Evolutionary conservation across 1,284 basidiomycete genomes (phyloP), one percentile per base, ranked within the genome.

Genomic region (Albatrellus sp.): DNA sequence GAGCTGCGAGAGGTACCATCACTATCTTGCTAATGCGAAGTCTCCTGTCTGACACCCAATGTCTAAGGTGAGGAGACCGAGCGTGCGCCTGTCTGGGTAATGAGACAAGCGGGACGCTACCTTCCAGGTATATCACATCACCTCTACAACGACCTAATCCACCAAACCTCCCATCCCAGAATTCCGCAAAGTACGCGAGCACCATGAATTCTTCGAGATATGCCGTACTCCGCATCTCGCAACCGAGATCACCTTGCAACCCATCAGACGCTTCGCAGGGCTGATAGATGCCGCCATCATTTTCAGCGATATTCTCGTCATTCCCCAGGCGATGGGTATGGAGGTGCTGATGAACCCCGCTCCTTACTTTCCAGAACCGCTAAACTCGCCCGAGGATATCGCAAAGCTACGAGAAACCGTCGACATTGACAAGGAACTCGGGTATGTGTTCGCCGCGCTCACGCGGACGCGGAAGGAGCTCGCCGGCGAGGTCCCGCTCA

Each of bases 31-130:
- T 14, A 11, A 37, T 35, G 28, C 31, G 33, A 37, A 13, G 20
- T 38, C 49, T 33, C 11, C n/a, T 39, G 14, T 17, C 3, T 12
- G 17, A 36, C n/a, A 17, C 29, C 4, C 4, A 31, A 19, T 29
- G 1, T 30, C 24, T 12, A 50, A 84, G 90, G 91, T 11, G 81
- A 94, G 64, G 70, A 77, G 60, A 93, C 91, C 0, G 86, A 90
- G 57, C 79, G 90, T 47, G 90, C 94, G 2, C 94, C 94, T 11
- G 91, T 96, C 49, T 99, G 94, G 94, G 88, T 98, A 49, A 99
- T 99, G 94, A 78, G 96, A 30, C 94, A 99, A 62, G 96, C 96
- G 16, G 93, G 94, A 38, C 76, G 93, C 44, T 96, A 96, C 65
- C 77, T 97, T 42, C 92, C 92, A 63, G 92, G 90, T 90, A 57